phyloP scores from a whole-genome alignment of 1,139 yeast species.

The Suhomyces kunorum region DNA sequence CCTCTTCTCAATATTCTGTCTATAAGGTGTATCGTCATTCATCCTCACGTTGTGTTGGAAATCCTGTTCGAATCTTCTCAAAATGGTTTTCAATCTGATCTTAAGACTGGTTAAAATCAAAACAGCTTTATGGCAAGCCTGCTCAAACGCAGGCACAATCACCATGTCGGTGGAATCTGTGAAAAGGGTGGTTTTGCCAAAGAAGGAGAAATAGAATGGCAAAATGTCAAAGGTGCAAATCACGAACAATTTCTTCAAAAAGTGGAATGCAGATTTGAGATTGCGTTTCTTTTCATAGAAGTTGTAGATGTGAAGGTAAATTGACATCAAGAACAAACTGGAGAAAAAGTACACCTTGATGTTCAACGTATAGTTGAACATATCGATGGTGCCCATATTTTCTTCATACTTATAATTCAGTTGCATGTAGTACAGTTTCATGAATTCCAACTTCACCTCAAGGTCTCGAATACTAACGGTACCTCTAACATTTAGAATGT shows the following conservation, averaged over 20 bases:
- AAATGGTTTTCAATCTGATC: conserved; percentile 23
- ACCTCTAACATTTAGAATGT: conserved; percentile 24
- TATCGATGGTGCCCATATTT: conserved; percentile 1
- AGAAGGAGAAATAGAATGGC: conserved; percentile 41
- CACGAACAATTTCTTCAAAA: conserved; percentile 34
- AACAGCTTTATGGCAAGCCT: conserved; percentile 40
- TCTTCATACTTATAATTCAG: conserved; percentile 10
- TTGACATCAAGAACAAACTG: conserved; percentile 30
- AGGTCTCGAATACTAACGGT: conserved; percentile 23
- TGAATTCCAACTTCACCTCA: conserved; percentile 18
- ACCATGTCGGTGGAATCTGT: conserved; percentile 34
- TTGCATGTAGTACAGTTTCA: conserved; percentile 21
- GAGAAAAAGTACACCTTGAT: conserved; percentile 15
- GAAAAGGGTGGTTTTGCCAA: conserved; percentile 32
- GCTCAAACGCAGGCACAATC: conserved; percentile 44
- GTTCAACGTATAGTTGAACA: conserved; percentile 10
- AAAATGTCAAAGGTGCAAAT: conserved; percentile 36
- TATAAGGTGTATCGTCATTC: conserved; percentile 10
- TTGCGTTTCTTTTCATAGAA: conserved; percentile 39
- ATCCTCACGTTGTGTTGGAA: conserved; percentile 13
- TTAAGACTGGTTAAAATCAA: conserved; percentile 28
- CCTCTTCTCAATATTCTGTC: conserved; percentile 11
- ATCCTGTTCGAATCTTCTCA: conserved; percentile 10
- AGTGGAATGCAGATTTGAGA: conserved; percentile 32
- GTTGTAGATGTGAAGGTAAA: conserved; percentile 42